These are phyloP conservation scores for Trypanosoma grayi DNA, from an alignment of 208 protist species.

Conservation along the genomic window DNA sequence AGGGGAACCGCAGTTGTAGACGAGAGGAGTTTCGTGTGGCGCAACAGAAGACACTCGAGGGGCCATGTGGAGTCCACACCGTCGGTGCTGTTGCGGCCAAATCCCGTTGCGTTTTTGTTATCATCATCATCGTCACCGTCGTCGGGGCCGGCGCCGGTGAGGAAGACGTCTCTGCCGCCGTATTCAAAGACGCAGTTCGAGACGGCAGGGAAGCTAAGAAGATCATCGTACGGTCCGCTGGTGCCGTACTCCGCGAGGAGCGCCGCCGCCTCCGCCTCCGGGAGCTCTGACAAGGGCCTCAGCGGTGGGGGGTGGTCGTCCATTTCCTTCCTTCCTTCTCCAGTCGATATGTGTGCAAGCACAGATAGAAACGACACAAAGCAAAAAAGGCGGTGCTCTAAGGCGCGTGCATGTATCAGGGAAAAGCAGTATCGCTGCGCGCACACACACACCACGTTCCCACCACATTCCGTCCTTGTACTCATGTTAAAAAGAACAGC, in stretches of 20 bases:
- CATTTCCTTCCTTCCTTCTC: too few relatives aligned
- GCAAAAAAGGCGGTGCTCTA: too few relatives aligned
- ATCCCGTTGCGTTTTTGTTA: background rate
- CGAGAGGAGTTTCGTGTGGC: slow-evolving; percentile 36
- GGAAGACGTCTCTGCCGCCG: slow-evolving; percentile 59
- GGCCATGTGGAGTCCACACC: slow-evolving; percentile 27
- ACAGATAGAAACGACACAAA: too few relatives aligned
- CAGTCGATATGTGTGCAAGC: too few relatives aligned
- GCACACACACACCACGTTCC: too few relatives aligned
- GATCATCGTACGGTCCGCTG: slow-evolving; percentile 43
- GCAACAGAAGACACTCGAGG: slow-evolving; percentile 38
- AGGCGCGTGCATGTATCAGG: too few relatives aligned
- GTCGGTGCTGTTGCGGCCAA: background rate
- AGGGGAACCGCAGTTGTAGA: slow-evolving; percentile 20
- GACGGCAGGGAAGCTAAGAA: slow-evolving; percentile 43
- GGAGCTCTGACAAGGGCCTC: slow-evolving; percentile 15
- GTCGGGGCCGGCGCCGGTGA: slow-evolving; percentile 45
- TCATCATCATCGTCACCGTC: slow-evolving; percentile 25
- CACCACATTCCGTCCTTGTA: too few relatives aligned
- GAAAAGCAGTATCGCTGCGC: too few relatives aligned
- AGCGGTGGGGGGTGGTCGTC: slow-evolving; percentile 7
- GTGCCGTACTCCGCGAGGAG: slow-evolving; percentile 78
- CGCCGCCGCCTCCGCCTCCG: slow-evolving; percentile 53
- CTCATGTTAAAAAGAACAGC: too few relatives aligned
- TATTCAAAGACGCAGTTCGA: slow-evolving; percentile 65